Conservation (phyloP, 257 asterid genomes). For the Solanum peruvianum region DNA sequence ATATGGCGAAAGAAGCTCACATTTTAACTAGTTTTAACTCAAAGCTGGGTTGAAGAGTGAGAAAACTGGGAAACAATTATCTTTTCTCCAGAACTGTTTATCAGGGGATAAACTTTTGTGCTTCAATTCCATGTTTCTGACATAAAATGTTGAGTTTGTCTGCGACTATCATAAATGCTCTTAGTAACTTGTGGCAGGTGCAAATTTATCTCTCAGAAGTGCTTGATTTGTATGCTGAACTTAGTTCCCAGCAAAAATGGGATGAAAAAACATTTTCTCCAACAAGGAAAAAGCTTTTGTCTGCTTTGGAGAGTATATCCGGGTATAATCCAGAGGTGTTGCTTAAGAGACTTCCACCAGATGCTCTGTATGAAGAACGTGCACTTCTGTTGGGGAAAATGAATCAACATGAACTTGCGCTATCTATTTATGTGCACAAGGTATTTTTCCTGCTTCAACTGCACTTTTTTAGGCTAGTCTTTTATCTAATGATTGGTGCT, state of each 20-base stretch:
- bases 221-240: conserved; percentile 82
- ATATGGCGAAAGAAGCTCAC: background rate
- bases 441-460: conserved; percentile 20
- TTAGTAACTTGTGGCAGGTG: conserved; percentile 39
- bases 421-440: conserved; percentile 89
- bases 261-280: conserved; percentile 76
- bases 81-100: background rate
- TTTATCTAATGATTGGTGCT: background rate
- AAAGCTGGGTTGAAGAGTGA: background rate
- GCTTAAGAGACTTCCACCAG: conserved; percentile 77
- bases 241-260: conserved; percentile 75
- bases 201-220: conserved; percentile 95
- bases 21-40: background rate
- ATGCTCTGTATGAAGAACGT: conserved; percentile 88
- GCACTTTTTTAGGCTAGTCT: background rate
- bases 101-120: background rate
- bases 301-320: conserved; percentile 82
- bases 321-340: conserved; percentile 81
- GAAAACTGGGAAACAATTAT: background rate
- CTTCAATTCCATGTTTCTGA: background rate
- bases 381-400: conserved; percentile 87
- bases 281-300: conserved; percentile 81
- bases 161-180: background rate
- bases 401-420: conserved; percentile 97
- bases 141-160: background rate